Percentiles rank a stretch among this genome's conserved stretches.
phyloP scores from a whole-genome alignment of 768 basidiomycete species.

The Phanerochaete sordida region DNA sequence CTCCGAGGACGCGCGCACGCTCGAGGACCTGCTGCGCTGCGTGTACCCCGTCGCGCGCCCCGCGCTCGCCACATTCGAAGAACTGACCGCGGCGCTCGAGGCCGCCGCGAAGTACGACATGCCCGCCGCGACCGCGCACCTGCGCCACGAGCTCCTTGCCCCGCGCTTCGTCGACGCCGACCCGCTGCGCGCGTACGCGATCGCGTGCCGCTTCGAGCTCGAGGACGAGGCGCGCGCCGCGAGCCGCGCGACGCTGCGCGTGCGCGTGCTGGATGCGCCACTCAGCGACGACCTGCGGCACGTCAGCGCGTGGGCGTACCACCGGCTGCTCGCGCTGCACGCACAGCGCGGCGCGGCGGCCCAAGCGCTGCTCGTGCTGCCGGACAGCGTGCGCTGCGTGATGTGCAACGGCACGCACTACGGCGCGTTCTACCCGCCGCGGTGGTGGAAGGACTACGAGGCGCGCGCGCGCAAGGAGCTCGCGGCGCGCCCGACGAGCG shows the following conservation, averaged over 20 bases:
- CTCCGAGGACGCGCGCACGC: slow-evolving; percentile 1
- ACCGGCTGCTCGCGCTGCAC: slow-evolving; percentile 9
- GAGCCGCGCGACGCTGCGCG: slow-evolving; percentile 1
- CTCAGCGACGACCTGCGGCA: slow-evolving; percentile 1
- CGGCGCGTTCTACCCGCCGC: slow-evolving; percentile 45
- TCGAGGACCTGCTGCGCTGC: slow-evolving; percentile 5
- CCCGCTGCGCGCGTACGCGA: slow-evolving; percentile 13
- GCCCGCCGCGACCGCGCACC: neutral
- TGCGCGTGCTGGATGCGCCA: neutral
- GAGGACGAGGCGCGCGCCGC: slow-evolving; percentile 5
- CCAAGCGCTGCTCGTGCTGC: slow-evolving; percentile 36
- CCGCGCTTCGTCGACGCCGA: neutral
- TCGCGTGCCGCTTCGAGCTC: slow-evolving; percentile 14
- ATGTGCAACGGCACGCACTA: slow-evolving; percentile 57
- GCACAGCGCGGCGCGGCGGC: slow-evolving; percentile 6
- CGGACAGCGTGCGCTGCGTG: slow-evolving; percentile 58
- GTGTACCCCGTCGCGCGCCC: slow-evolving; percentile 8
- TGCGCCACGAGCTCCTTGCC: neutral
- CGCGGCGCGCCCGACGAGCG: slow-evolving; percentile 49
- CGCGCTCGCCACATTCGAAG: neutral
- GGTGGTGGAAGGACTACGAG: slow-evolving; percentile 42
- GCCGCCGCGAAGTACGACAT: slow-evolving; percentile 12
- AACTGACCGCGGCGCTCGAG: slow-evolving; percentile 3
- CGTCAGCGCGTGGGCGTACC: slow-evolving; percentile 8
- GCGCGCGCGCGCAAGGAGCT: slow-evolving; percentile 57